Base-by-base conservation (phyloP, 169 alveolate species). In the Plasmodium vinckei region DNA sequence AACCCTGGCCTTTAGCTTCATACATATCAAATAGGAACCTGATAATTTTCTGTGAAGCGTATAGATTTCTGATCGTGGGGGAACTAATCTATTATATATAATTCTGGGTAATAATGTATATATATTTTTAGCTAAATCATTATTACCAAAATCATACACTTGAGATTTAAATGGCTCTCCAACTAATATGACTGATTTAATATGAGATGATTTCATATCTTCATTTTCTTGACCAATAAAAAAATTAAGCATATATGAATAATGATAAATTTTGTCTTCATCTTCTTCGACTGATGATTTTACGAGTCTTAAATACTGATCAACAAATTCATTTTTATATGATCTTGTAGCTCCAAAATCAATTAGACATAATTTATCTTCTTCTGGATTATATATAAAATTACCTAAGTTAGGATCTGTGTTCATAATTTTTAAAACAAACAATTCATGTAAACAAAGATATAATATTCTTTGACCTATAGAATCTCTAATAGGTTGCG, bases 351-450 rank as follows among this genome's bases (percentile, higher is more conserved):
- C 97, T 9, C 99, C 99, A 63, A 97, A 97, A 70, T 97, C 98
- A 25, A 97, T 91, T 44, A 96, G 86, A 44, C 96, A 94, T 53
- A 97, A 89, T 46, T 92, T 86, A 42, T 94, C 94, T n/a, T 77
- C 87, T 44, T 92, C 70, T 15, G 70, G 71, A 60, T 95, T 94
- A 72, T 94, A 96, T 68, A 95, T 72, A 88, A 95, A 97, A 89
- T 97, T 97, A 33, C 97, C 97, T 21, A 98, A 97, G 89, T 97
- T 96, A 3, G 98, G 98, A 89, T 97, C 98, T 25, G 98, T 96
- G 73, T 95, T 94, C 97, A 96, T 94, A 68, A 94, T 92, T 53
- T 92, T 95, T 87, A 93, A 96, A 51, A 93, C 95, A 77, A 96
- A 96, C 9, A 96, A 71, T 72, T 96, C 98, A 23, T 94, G 94